Evolutionary conservation across 2,329 filamentous ascomycete genomes (phyloP).

Genomic region (Fusarium acutatum): DNA sequence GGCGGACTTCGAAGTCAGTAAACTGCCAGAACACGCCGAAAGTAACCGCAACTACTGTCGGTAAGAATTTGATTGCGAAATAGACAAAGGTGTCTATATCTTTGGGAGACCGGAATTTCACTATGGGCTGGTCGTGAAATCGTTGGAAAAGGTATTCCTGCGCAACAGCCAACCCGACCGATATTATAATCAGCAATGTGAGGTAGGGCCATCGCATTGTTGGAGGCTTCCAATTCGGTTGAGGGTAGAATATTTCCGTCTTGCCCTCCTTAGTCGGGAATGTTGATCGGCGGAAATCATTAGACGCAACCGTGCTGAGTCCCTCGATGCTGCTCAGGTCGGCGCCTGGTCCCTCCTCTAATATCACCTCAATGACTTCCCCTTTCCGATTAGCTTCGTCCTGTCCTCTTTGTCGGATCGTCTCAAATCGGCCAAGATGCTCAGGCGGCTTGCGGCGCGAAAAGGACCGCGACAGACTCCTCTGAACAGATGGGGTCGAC

Average conservation of each 20-base stretch:
- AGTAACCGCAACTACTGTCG: slow-evolving; percentile 67
- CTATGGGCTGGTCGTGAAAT: slow-evolving; percentile 55
- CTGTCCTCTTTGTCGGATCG: slow-evolving; percentile 62
- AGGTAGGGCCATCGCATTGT: slow-evolving; percentile 72
- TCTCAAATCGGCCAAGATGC: slow-evolving; percentile 47
- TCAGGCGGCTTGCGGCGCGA: slow-evolving; percentile 46
- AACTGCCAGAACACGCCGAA: slow-evolving; percentile 74
- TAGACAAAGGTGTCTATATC: slow-evolving; percentile 63
- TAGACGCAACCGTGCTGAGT: slow-evolving; percentile 43
- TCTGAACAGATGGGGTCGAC: slow-evolving; percentile 42
- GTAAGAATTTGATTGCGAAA: slow-evolving; percentile 70
- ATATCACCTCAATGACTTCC: slow-evolving; percentile 66
- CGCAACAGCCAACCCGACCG: slow-evolving; percentile 58
- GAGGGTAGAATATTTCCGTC: slow-evolving; percentile 66
- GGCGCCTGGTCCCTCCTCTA: slow-evolving; percentile 53
- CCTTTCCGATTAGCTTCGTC: slow-evolving; percentile 67
- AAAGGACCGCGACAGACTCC: slow-evolving; percentile 53
- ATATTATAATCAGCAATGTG: slow-evolving; percentile 60
- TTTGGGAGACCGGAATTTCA: slow-evolving; percentile 59
- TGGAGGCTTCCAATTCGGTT: slow-evolving; percentile 73
- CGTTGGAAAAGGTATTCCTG: slow-evolving; percentile 65
- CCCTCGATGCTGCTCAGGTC: slow-evolving; percentile 63
- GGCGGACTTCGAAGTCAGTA: slow-evolving; percentile 71
- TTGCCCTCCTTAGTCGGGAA: slow-evolving; percentile 48
- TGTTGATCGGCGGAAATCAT: slow-evolving; percentile 49